Conservation (phyloP, 345 rosid genomes). For the Acer saccharum region DNA sequence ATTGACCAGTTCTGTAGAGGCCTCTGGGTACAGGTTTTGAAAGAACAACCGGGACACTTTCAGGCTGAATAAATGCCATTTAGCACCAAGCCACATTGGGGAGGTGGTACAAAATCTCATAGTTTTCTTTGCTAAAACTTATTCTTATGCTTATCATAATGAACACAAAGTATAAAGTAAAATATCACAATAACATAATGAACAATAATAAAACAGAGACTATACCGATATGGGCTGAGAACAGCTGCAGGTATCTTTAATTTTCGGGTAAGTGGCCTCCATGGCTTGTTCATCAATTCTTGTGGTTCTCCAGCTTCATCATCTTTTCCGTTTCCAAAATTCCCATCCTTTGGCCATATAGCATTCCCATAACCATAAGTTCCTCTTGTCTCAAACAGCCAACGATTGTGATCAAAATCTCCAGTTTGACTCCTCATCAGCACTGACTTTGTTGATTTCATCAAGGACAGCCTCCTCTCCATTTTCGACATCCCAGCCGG, state of each 20-base stretch:
- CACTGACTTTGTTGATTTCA: conserved; percentile 85
- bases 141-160: background rate
- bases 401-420: conserved; percentile 91
- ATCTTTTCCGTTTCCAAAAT: conserved; percentile 63
- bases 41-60: too few species aligned
- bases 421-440: conserved; percentile 95
- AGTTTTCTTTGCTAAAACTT: background rate
- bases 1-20: too few species aligned
- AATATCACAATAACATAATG: conserved; percentile 7
- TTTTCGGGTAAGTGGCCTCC: conserved; percentile 97
- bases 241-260: conserved; percentile 91
- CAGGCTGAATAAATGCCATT: too few species aligned
- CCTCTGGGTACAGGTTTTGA: too few species aligned
- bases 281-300: conserved; percentile 84
- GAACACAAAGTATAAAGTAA: background rate
- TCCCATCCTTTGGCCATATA: conserved; percentile 94
- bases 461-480: conserved; percentile 92
- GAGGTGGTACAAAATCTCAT: background rate
- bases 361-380: conserved; percentile 98
- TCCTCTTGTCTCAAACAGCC: conserved; percentile 91
- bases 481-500: conserved; percentile 65
- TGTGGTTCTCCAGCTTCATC: conserved; percentile 63
- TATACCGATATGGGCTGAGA: conserved; percentile 91
- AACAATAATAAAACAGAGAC: conserved; percentile 2
- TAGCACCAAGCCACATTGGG: too few species aligned